Conservation (phyloP, 176 grass and related monocot species). For the Canna indica region DNA sequence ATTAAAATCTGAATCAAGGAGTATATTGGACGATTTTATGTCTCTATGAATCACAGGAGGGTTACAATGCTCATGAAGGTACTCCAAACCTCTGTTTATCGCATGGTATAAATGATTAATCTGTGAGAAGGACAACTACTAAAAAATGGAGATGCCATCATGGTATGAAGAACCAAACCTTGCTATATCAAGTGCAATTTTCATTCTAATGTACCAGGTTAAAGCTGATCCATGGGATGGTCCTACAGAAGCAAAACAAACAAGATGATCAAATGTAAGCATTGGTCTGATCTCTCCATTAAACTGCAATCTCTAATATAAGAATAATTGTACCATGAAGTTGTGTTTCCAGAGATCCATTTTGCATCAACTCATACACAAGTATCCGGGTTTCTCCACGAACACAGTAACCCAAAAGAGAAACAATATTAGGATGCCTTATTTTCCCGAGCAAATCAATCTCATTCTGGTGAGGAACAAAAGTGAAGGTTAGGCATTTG, state of each 20-base stretch:
- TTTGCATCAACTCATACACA: slow-evolving; percentile 96
- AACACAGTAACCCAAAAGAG: slow-evolving; percentile 85
- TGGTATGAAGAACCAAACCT: slow-evolving; percentile 31
- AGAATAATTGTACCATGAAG: slow-evolving; percentile 63
- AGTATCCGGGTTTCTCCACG: slow-evolving; percentile 59
- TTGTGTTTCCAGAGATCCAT: slow-evolving; percentile 78
- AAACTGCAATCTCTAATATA: not conserved
- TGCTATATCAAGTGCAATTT: slow-evolving; percentile 89
- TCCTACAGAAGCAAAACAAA: slow-evolving; percentile 40
- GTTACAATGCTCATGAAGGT: slow-evolving; percentile 93
- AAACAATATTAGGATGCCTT: slow-evolving; percentile 86
- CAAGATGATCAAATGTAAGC: not conserved
- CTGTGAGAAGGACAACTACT: not conserved
- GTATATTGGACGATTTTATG: slow-evolving; percentile 96
- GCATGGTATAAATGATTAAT: not conserved
- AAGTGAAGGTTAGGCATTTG: slow-evolving; percentile 7
- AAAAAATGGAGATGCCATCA: not conserved
- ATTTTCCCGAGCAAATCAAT: slow-evolving; percentile 80
- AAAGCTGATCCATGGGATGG: slow-evolving; percentile 74
- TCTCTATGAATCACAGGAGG: slow-evolving; percentile 95
- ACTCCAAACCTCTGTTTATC: slow-evolving; percentile 68
- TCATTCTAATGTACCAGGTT: slow-evolving; percentile 92
- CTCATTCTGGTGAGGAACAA: slow-evolving; percentile 70
- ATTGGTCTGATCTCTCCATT: not conserved
- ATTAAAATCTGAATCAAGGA: slow-evolving; percentile 86